Percentiles rank a stretch among this genome's conserved stretches.
These are phyloP conservation scores for Talaromyces islandicus DNA, from an alignment of 2,329 filamentous ascomycete species.

Conservation along the genomic window DNA sequence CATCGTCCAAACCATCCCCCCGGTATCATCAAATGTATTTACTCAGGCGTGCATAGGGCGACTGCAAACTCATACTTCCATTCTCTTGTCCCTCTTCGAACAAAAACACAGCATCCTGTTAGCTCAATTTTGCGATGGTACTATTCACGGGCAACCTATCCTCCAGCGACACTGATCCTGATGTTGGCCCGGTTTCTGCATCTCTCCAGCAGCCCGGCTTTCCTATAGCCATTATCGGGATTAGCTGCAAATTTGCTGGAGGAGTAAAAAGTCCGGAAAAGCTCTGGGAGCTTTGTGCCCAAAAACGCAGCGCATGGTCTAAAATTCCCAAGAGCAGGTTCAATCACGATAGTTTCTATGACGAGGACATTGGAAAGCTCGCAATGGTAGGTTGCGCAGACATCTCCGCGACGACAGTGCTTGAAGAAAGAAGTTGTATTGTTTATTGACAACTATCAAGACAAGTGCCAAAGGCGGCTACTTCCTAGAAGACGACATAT, in stretches of 20 bases:
- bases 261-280: slow-evolving; percentile 11
- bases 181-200: background rate
- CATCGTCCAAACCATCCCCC: background rate
- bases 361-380: slow-evolving; percentile 12
- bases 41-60: background rate
- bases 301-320: slow-evolving; percentile 6
- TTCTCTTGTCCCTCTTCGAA: background rate
- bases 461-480: slow-evolving; percentile 11
- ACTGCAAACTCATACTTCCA: background rate
- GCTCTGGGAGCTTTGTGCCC: slow-evolving; percentile 17
- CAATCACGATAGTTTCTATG: slow-evolving; percentile 13
- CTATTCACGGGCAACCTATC: background rate
- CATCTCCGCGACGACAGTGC: background rate
- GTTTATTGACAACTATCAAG: background rate
- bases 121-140: background rate
- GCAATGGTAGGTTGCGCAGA: background rate
- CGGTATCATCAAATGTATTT: background rate
- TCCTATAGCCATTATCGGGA: slow-evolving; percentile 18
- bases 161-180: background rate
- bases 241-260: slow-evolving; percentile 16
- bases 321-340: slow-evolving; percentile 16
- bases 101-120: background rate
- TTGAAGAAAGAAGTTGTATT: background rate
- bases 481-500: slow-evolving; percentile 16
- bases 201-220: background rate